Percentiles rank a stretch among this genome's conserved stretches.
These are phyloP conservation scores for Hemerocallis citrina DNA, from an alignment of 106 monocot genomes.

Conservation along the genomic window DNA sequence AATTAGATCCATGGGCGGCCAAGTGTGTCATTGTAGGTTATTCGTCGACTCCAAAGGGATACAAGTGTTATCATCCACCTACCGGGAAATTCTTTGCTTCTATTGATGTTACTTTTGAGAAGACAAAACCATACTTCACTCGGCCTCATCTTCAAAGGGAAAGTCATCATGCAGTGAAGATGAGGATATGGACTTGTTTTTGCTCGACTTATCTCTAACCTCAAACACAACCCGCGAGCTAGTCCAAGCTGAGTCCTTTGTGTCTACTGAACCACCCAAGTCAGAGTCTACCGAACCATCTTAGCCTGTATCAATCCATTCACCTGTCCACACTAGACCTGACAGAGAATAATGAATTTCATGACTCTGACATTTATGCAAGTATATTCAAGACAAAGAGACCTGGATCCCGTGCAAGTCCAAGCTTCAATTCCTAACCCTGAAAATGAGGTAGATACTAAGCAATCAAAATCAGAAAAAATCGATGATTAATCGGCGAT, in stretches of 20 bases:
- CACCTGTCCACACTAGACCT: neutral
- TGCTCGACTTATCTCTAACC: neutral
- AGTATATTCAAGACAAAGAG: neutral
- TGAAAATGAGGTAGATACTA: too few relatives aligned
- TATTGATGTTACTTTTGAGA: neutral
- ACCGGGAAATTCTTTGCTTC: too few relatives aligned
- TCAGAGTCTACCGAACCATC: neutral
- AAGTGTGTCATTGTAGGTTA: neutral
- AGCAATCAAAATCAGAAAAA: too few relatives aligned
- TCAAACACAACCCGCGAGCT: too few relatives aligned
- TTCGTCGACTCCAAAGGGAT: conserved; percentile 6
- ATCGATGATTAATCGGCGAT: too few relatives aligned
- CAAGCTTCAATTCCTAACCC: too few relatives aligned
- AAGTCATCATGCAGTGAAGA: neutral
- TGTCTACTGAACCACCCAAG: too few relatives aligned
- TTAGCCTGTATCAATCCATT: neutral
- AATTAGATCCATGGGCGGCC: neutral
- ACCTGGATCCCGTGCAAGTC: neutral
- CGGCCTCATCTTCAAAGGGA: neutral
- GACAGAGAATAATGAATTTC: neutral
- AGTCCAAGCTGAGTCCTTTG: too few relatives aligned
- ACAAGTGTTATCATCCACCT: neutral
- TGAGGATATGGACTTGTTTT: neutral
- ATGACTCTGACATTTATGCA: neutral
- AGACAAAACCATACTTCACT: neutral